A percentile compares a stretch with the other conserved stretches of the same genome.
Conservation (phyloP, 2,329 filamentous ascomycete genomes). For the Trichoderma atrobrunneum region DNA sequence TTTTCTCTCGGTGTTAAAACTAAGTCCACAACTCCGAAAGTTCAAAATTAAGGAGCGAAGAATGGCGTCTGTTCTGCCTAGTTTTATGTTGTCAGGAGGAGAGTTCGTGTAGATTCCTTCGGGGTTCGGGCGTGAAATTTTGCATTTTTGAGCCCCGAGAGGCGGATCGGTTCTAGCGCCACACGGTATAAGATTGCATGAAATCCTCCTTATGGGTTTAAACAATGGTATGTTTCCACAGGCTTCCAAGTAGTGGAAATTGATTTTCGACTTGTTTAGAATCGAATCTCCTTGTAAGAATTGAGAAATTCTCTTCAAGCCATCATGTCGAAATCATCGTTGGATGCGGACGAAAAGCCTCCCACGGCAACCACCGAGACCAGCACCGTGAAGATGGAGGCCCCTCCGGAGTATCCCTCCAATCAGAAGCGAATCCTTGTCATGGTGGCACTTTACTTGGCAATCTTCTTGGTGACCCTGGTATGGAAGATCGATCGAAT, state of each 20-base stretch:
- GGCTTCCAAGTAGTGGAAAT: background rate
- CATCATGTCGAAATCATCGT: background rate
- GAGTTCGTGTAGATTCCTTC: background rate
- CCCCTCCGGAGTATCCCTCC: background rate
- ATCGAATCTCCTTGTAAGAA: background rate
- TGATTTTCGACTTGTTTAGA: background rate
- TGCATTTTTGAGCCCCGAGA: slow-evolving; percentile 7
- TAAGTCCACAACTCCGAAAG: background rate
- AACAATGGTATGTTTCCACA: background rate
- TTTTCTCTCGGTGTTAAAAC: background rate
- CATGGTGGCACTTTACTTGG: slow-evolving; percentile 4
- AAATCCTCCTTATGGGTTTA: background rate
- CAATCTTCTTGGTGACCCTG: slow-evolving; percentile 3
- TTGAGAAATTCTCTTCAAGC: background rate
- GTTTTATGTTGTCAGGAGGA: background rate
- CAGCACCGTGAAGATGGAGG: background rate
- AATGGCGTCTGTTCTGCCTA: background rate
- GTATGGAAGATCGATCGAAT: background rate
- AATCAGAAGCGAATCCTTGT: slow-evolving; percentile 10
- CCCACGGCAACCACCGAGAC: background rate
- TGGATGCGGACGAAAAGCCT: background rate
- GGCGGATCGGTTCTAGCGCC: background rate
- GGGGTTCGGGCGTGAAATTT: slow-evolving; percentile 1
- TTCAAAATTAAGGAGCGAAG: background rate
- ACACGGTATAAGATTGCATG: background rate